Evolutionary conservation across 257 asterid genomes (phyloP), one percentile per base, ranked within the genome.

Genomic region (Solanum verrucosum): DNA sequence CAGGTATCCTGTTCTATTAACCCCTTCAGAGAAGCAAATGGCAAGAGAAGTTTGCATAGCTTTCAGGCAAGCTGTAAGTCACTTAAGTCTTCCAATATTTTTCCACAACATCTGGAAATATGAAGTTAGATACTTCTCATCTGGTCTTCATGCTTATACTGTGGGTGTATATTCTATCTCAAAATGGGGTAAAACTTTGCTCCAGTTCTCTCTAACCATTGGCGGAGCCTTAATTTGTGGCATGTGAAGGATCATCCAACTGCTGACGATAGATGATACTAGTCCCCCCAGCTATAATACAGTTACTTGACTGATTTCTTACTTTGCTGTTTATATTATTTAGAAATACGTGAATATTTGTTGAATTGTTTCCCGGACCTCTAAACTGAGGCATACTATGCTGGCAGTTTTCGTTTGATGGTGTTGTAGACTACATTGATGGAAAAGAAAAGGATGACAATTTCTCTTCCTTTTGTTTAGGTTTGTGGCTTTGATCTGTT

Each of bases 401-500:
- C 84, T 7, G 84, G 35, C 84, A 40, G 27, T 42, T 14, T 78
- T 42, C 46, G 37, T 78, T 42, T 25, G 84, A 40, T 42, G 37
- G 14, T 78, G 14, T 40, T 42, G 15, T 78, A n/a, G 44, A 78
- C 35, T 14, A 7, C 34, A 78, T 25, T 14, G 84, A 78, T 42
- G 84, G 65, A 23, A 79, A 44, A 27, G 85, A 79, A 27, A 44
- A 44, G 20, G 67, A 44, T 79, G 67, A 79, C 85, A 79, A 27
- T 16, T 79, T 79, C 67, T 79, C 67, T 79, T 79, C 59, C 67
- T 79, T 86, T 46, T 87, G 90, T 89, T 86, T 98, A 97, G 99
- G 99, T 97, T 89, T 97, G 99, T 92, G 99, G 99, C 83, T 97
- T 97, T 87, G 99, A 97, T 92, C 98, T 97, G 86, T 94, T 97